A percentile compares a stretch with the other conserved stretches of the same genome.
These are phyloP conservation scores for Ceratobasidium sp. DNA, from an alignment of 1,284 basidiomycete genomes.

Conservation along the genomic window DNA sequence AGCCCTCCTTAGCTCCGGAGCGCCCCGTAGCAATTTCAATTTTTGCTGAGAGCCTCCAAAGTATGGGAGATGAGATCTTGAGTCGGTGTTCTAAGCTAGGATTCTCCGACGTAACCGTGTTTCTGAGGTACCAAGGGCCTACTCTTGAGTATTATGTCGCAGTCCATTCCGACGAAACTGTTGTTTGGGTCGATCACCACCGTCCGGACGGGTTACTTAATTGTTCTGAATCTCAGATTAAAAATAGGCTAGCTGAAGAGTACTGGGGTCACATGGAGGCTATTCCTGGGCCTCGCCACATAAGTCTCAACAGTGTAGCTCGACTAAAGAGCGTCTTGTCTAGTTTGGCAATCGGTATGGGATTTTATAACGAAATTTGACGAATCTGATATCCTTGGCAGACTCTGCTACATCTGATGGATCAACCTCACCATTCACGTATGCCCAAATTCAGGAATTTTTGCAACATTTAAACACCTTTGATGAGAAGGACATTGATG, in stretches of 20 bases:
- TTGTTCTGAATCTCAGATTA: not conserved
- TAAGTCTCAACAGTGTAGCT: not conserved
- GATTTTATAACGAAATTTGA: not conserved
- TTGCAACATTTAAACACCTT: not conserved
- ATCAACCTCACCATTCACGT: too few species aligned
- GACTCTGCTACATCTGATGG: too few species aligned
- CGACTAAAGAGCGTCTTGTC: not conserved
- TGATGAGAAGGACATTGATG: not conserved
- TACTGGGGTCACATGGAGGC: slow-evolving; percentile 10
- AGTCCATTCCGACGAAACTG: not conserved
- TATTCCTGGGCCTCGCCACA: not conserved
- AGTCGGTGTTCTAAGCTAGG: not conserved
- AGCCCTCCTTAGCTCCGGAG: too few species aligned
- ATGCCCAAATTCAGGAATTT: not conserved
- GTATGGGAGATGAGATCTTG: not conserved
- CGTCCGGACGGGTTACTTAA: not conserved
- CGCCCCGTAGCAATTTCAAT: too few species aligned
- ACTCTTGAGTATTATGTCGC: slow-evolving; percentile 8
- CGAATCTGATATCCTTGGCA: too few species aligned
- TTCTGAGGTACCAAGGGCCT: not conserved
- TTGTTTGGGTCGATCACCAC: too few species aligned
- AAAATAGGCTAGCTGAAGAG: slow-evolving; percentile 1
- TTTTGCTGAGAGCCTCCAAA: too few species aligned
- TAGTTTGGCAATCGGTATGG: not conserved
- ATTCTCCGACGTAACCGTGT: not conserved